These are phyloP conservation scores for Aspergillus ostianus DNA, from an alignment of 495 filamentous ascomycete genomes.

Conservation along the genomic window DNA sequence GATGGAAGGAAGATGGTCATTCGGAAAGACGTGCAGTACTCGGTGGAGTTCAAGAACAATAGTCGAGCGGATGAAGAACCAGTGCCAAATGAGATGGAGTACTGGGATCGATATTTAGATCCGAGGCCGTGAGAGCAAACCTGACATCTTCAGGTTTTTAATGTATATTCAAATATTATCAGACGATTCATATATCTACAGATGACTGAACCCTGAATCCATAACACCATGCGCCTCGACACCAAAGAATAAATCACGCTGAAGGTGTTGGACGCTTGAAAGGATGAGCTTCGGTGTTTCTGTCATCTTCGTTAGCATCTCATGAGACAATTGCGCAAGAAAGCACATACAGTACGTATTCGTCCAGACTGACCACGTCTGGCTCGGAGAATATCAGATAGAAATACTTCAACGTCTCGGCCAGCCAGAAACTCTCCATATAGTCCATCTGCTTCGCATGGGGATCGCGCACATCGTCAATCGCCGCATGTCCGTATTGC, in stretches of 20 bases:
- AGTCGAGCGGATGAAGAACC: conserved; percentile 2
- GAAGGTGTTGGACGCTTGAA: conserved; percentile 48
- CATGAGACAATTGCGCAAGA: neutral
- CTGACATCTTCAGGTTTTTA: neutral
- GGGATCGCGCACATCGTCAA: conserved; percentile 52
- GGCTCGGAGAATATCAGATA: conserved; percentile 82
- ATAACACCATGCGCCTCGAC: neutral
- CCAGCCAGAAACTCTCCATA: conserved; percentile 61
- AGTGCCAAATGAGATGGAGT: conserved; percentile 6
- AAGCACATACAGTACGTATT: conserved; percentile 58
- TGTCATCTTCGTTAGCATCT: conserved; percentile 20
- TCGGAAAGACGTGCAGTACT: conserved; percentile 44
- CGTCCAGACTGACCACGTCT: conserved; percentile 64
- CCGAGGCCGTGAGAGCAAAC: neutral
- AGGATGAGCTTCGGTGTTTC: conserved; percentile 77
- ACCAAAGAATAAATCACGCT: neutral
- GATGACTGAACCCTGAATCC: too few relatives aligned
- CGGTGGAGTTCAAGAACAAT: conserved; percentile 19
- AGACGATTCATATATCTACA: neutral
- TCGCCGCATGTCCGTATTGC: conserved; percentile 55
- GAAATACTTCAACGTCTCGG: conserved; percentile 92
- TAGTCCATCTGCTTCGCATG: conserved; percentile 38
- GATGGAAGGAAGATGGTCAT: conserved; percentile 43
- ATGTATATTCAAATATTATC: neutral
- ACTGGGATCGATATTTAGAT: conserved; percentile 12